Base-by-base conservation (phyloP, 2,329 filamentous ascomycete genomes). In the Colletotrichum spinosum region DNA sequence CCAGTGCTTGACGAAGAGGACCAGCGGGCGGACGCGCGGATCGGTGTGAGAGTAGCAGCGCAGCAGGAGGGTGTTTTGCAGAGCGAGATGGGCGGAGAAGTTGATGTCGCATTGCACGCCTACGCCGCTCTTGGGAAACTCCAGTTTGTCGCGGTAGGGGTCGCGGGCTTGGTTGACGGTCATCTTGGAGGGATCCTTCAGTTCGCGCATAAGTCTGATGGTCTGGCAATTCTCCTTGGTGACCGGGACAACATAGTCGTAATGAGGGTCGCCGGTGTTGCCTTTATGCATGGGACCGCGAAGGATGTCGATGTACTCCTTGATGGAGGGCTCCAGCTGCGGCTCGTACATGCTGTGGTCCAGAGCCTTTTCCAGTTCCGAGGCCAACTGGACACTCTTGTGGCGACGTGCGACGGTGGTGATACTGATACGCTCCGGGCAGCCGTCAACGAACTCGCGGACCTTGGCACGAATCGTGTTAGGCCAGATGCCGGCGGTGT, bases 71-170 rank as follows among this genome's bases (percentile, higher is more conserved):
- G 94, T 97, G 75, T 97, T 97, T 69, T 96, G 91, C 3, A 97
- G 82, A 2, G 90, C 93, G 3, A 97, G 86, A 49, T 92, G 88
- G 15, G 94, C 94, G 2, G 91, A 91, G 74, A 97, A 97, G 76
- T 97, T 97, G 82, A 97, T 93, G 74, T 97, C 93, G 74, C 92
- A 96, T 74, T 94, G 92, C 12, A 95, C 92, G n/a, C 93, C 93
- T 35, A 91, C 86, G 4, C 90, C 90, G 8, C 82, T 81, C 72
- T 92, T 92, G 6, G 92, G 92, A 63, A 95, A 95, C 75, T 96
- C 93, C 2, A 97, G 85, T 33, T 81, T 81, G 70, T 90, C 85
- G 64, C 78, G 80, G 73, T 86, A 86, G 37, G 80, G 81, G 69
- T 88, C 83, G 62, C 81, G 81, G 6, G 84, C 80, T 67, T 85